Conservation (phyloP, 768 basidiomycete species). For the Termitomyces sp. region DNA sequence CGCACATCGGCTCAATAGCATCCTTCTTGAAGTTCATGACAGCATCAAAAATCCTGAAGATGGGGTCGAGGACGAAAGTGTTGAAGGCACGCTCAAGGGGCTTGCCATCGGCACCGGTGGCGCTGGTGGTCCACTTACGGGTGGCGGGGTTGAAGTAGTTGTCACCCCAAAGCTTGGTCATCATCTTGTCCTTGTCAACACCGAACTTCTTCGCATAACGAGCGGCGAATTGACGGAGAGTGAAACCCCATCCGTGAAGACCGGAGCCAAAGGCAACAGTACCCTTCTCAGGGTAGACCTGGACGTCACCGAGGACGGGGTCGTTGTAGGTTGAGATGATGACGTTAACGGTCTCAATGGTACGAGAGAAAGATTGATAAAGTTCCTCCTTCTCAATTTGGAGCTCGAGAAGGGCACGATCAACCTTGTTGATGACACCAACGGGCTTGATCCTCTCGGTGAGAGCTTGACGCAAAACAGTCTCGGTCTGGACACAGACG, state of each 20-base stretch:
- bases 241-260: conserved; percentile 99
- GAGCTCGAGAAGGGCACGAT: conserved; percentile 96
- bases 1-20: conserved; percentile 71
- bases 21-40: conserved; percentile 99
- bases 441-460: conserved; percentile 99
- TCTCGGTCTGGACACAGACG: conserved; percentile 99
- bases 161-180: conserved; percentile 97
- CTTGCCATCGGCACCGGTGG: conserved; percentile 74
- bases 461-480: conserved; percentile 94
- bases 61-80: conserved; percentile 96
- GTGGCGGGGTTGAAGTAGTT: conserved; percentile 98
- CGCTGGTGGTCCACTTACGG: conserved; percentile 89
- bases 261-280: conserved; percentile 99
- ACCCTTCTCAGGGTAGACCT: conserved; percentile 96
- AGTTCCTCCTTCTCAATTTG: conserved; percentile 95
- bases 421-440: conserved; percentile 99
- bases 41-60: conserved; percentile 96
- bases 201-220: conserved; percentile 98
- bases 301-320: conserved; percentile 88
- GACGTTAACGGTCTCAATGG: conserved; percentile 96
- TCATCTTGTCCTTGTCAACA: conserved; percentile 98
- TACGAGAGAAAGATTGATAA: conserved; percentile 95
- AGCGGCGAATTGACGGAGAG: conserved; percentile 91
- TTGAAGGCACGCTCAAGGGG: conserved; percentile 96
- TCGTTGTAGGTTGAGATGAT: conserved; percentile 97